A percentile compares a stretch with the other conserved stretches of the same genome.
Evolutionary conservation across 2,329 filamentous ascomycete species (phyloP).

Genomic region (Arthroderma sp.): DNA sequence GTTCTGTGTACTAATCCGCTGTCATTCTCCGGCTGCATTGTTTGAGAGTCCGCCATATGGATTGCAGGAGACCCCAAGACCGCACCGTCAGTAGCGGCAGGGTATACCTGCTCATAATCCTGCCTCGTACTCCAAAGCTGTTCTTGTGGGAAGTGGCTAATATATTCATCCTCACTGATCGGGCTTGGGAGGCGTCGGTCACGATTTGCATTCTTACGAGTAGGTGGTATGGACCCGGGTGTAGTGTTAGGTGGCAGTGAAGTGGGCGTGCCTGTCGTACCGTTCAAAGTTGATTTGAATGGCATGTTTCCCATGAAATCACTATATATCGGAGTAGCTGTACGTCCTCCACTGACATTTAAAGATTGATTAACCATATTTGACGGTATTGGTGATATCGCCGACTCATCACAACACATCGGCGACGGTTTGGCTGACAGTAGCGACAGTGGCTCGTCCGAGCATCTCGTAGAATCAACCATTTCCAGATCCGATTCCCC

Average conservation of each 20-base stretch:
- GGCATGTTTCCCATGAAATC: slow-evolving; percentile 17
- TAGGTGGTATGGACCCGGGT: not conserved
- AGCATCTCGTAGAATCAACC: slow-evolving; percentile 12
- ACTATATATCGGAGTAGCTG: slow-evolving; percentile 18
- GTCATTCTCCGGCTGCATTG: no score
- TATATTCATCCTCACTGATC: slow-evolving; percentile 23
- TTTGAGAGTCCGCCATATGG: no score
- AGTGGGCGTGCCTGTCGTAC: not conserved
- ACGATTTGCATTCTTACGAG: slow-evolving; percentile 7
- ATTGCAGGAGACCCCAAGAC: no score
- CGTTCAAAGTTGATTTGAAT: slow-evolving; percentile 9
- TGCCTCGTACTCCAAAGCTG: no score
- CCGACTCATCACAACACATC: slow-evolving; percentile 10
- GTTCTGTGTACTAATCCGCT: no score
- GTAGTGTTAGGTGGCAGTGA: not conserved
- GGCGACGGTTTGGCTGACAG: slow-evolving; percentile 13
- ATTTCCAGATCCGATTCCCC: slow-evolving; percentile 21
- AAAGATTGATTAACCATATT: slow-evolving; percentile 18
- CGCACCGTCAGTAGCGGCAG: no score
- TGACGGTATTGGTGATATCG: slow-evolving; percentile 20
- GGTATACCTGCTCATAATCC: no score
- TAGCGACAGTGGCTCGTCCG: slow-evolving; percentile 7
- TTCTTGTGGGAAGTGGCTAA: not conserved
- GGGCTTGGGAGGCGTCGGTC: slow-evolving; percentile 26
- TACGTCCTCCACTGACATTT: slow-evolving; percentile 19